Evolutionary conservation across 1,284 basidiomycete species (phyloP).

Genomic region (Trichosporon asahii): DNA sequence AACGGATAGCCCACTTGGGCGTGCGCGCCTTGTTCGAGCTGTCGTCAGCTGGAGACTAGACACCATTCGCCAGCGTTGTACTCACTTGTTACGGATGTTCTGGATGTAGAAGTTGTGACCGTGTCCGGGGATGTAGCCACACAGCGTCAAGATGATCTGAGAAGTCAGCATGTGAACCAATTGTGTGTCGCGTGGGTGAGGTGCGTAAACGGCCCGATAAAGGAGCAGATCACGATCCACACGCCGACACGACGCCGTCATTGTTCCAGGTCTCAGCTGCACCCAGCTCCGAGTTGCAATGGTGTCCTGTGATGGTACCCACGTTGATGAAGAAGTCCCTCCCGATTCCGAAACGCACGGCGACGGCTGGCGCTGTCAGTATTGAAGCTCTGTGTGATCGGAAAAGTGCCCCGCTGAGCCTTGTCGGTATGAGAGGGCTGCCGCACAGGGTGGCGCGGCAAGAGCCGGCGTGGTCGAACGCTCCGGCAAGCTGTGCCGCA

Average conservation of each 20-base stretch:
- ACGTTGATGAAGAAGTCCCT: conserved; percentile 90
- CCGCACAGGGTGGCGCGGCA: not conserved
- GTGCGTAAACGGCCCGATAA: not conserved
- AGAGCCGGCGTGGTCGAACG: not conserved
- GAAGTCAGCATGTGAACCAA: not conserved
- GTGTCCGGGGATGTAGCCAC: conserved; percentile 62
- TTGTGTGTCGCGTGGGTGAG: not conserved
- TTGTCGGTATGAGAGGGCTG: not conserved
- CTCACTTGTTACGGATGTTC: conserved; percentile 84
- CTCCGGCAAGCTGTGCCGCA: not conserved
- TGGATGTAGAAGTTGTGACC: conserved; percentile 74
- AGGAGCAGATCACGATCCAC: not conserved
- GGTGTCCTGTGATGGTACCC: not conserved
- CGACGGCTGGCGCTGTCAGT: conserved; percentile 64
- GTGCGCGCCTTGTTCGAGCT: conserved; percentile 78
- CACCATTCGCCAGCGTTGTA: not conserved
- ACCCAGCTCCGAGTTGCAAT: not conserved
- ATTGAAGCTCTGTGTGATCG: not conserved
- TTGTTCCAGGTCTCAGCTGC: not conserved
- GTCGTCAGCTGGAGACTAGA: not conserved
- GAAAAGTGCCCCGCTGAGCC: not conserved
- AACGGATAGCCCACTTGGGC: conserved; percentile 85
- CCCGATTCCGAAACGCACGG: conserved; percentile 85
- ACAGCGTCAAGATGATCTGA: conserved; percentile 67
- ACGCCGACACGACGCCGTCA: not conserved